These are phyloP conservation scores for Boletus eberwhitei DNA, from an alignment of 768 basidiomycete species.

Conservation along the genomic window DNA sequence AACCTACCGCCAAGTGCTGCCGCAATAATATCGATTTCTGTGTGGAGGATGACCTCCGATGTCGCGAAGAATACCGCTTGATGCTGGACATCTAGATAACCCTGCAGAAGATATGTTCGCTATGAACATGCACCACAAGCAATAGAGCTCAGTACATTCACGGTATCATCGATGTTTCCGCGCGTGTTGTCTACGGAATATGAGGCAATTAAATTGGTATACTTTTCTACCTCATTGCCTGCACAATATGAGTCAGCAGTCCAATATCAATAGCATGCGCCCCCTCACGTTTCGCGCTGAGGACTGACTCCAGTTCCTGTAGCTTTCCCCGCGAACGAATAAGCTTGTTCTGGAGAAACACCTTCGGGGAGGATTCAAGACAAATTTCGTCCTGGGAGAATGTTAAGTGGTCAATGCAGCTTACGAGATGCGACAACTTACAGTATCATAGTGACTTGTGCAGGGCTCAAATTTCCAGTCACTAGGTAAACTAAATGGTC, in stretches of 20 bases:
- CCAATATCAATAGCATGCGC: background rate
- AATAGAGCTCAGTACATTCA: slow-evolving; percentile 17
- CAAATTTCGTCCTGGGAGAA: slow-evolving; percentile 42
- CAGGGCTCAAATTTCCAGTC: slow-evolving; percentile 81
- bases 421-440: slow-evolving; percentile 29
- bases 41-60: slow-evolving; percentile 53
- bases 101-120: slow-evolving; percentile 37
- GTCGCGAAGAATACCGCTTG: slow-evolving; percentile 51
- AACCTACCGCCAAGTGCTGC: slow-evolving; percentile 61
- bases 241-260: slow-evolving; percentile 6
- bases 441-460: slow-evolving; percentile 71
- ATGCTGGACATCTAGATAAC: slow-evolving; percentile 60
- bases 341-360: slow-evolving; percentile 79
- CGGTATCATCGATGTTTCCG: slow-evolving; percentile 47
- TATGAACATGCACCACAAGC: background rate
- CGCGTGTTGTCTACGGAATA: slow-evolving; percentile 47
- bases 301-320: slow-evolving; percentile 54
- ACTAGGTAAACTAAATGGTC: slow-evolving; percentile 58
- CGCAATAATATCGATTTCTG: slow-evolving; percentile 63
- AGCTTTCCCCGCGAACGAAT: slow-evolving; percentile 56
- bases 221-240: slow-evolving; percentile 58
- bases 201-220: slow-evolving; percentile 43
- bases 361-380: slow-evolving; percentile 66
- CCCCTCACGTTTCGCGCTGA: slow-evolving; percentile 59
- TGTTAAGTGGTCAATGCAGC: background rate